These are phyloP conservation scores for Ottelia alismoides DNA, from an alignment of 106 monocot species.

Conservation along the genomic window DNA sequence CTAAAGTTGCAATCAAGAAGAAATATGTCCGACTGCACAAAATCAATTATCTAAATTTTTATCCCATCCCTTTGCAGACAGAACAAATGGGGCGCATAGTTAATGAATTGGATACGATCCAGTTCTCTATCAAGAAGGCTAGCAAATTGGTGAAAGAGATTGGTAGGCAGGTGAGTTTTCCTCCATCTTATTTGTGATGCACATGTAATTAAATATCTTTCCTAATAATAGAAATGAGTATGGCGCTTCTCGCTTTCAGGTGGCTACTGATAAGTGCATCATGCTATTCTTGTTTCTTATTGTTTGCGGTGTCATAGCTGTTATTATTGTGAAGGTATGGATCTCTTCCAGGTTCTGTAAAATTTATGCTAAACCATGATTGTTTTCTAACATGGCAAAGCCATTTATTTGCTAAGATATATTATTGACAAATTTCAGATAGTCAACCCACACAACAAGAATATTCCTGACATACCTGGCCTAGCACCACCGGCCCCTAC, in stretches of 20 bases:
- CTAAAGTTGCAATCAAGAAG: neutral
- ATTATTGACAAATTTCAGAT: conserved; percentile 24
- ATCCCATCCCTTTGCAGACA: conserved; percentile 31
- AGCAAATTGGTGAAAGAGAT: conserved; percentile 81
- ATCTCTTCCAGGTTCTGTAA: neutral
- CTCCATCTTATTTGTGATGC: too few species aligned
- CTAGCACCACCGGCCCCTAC: conserved; percentile 72
- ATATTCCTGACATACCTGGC: conserved; percentile 69
- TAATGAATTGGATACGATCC: conserved; percentile 83
- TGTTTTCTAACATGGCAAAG: too few species aligned
- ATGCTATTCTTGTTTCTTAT: conserved; percentile 78
- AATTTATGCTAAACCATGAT: neutral
- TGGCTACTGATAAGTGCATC: conserved; percentile 93
- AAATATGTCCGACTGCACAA: neutral
- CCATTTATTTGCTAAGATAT: neutral
- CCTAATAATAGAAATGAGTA: neutral
- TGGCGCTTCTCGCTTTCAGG: conserved; percentile 29
- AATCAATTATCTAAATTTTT: neutral
- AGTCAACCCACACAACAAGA: conserved; percentile 78
- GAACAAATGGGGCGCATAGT: conserved; percentile 93
- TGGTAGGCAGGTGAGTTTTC: conserved; percentile 58
- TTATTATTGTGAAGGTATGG: conserved; percentile 79
- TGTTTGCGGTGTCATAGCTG: conserved; percentile 81
- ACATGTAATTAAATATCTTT: too few species aligned
- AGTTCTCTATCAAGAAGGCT: conserved; percentile 87